Evolutionary conservation across 2,329 filamentous ascomycete species (phyloP), one percentile per base, ranked within the genome.

Genomic region (Verticillium nubilum): DNA sequence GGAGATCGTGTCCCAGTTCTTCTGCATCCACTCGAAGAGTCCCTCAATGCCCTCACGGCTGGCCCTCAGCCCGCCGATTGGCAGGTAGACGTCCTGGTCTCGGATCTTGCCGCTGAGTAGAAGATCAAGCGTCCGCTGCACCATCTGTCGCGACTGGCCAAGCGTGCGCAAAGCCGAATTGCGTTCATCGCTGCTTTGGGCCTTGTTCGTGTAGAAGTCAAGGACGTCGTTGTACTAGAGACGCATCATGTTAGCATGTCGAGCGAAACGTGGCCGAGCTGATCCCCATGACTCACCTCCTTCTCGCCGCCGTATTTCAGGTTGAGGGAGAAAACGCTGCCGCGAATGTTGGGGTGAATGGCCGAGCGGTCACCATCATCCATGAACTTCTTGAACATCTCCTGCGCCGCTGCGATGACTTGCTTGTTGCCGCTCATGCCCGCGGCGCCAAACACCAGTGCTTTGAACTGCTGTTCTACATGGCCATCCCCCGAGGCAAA

Each of bases 391-490:
- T 83, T 81, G 72, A 97, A 97, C 90, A 97, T 96, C 28, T 93
- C 90, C 75, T 92, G 89, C 7, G 92, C 89, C 7, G 92, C 91
- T 56, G 86, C 82, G 69, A 94, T 85, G 62, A 97, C 85, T 65
- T 83, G 80, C 68, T 92, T 79, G 68, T 98, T 94, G 33, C 92
- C 92, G 53, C 87, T 84, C 65, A 91, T 79, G 60, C 93, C 94
- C 56, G 94, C 92, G 66, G 83, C 86, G 62, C 90, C 90, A 71
- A 98, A 98, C 72, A 97, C 84, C 71, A 97, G 84, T 15, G 87
- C 87, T 80, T 98, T 98, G 83, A 97, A 96, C 72, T 97, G 93
- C 74, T 97, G 92, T 72, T 93, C 83, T 65, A 97, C 88, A 71
- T 97, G 93, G 56, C 90, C 91, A 67, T 98, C 94, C 3, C 82